Conservation (phyloP, 2,329 filamentous ascomycete genomes). For the Colletotrichum camelliae region DNA sequence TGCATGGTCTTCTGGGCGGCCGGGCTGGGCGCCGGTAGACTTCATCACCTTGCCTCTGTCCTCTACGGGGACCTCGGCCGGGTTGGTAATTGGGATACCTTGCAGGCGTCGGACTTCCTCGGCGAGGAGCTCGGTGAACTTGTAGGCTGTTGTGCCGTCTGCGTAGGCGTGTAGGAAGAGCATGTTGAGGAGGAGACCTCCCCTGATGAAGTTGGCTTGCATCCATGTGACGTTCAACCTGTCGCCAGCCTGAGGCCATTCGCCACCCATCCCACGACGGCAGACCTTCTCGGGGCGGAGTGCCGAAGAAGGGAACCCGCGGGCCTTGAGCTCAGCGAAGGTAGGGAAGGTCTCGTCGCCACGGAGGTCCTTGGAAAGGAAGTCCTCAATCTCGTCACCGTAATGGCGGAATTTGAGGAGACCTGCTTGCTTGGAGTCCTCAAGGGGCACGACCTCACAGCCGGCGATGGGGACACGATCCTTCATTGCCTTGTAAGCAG, state of each 20-base stretch:
- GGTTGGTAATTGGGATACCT: slow-evolving; percentile 25
- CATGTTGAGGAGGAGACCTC: slow-evolving; percentile 32
- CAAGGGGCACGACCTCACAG: slow-evolving; percentile 20
- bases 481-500: not conserved
- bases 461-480: not conserved
- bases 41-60: slow-evolving; percentile 34
- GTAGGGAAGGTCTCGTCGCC: slow-evolving; percentile 26
- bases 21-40: slow-evolving; percentile 31
- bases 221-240: slow-evolving; percentile 13
- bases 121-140: slow-evolving; percentile 37
- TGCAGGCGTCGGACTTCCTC: slow-evolving; percentile 38
- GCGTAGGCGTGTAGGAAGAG: slow-evolving; percentile 37
- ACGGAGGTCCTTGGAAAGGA: slow-evolving; percentile 30
- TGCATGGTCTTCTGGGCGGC: slow-evolving; percentile 33
- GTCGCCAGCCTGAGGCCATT: slow-evolving; percentile 27
- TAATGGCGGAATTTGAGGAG: slow-evolving; percentile 33
- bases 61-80: slow-evolving; percentile 29
- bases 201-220: slow-evolving; percentile 35
- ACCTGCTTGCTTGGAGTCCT: slow-evolving; percentile 32
- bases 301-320: slow-evolving; percentile 28
- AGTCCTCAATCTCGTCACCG: slow-evolving; percentile 27
- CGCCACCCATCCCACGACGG: slow-evolving; percentile 22
- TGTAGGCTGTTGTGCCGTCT: slow-evolving; percentile 36
- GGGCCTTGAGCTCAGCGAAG: slow-evolving; percentile 30
- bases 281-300: slow-evolving; percentile 28